A percentile compares a stretch with the other conserved stretches of the same genome.
Evolutionary conservation across 148 eudicot genomes (phyloP).

Genomic region (Spergularia bocconei): DNA sequence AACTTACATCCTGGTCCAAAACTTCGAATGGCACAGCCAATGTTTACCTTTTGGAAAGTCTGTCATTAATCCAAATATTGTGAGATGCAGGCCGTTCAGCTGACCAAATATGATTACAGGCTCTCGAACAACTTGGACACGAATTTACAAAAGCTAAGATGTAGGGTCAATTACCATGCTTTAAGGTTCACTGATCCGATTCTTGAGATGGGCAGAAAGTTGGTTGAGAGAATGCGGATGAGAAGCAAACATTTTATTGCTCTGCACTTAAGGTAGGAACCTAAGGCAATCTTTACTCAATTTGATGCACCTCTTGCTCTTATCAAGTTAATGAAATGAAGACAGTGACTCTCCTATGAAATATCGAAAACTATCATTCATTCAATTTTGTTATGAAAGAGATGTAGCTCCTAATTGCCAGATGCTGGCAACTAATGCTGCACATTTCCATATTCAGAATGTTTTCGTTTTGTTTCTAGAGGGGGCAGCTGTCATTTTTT

Average conservation of each 20-base stretch:
- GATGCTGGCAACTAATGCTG: neutral
- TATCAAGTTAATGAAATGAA: conserved; percentile 14
- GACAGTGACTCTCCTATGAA: conserved; percentile 8
- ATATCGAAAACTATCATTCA: neutral
- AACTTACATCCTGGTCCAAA: neutral
- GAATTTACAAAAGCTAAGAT: conserved; percentile 74
- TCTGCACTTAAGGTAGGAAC: conserved; percentile 71
- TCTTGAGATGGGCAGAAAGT: conserved; percentile 61
- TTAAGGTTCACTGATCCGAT: conserved; percentile 63
- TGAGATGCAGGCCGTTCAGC: conserved; percentile 78
- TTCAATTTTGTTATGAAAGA: neutral
- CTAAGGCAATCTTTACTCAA: neutral
- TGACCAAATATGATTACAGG: conserved; percentile 86
- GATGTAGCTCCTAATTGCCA: conserved; percentile 21
- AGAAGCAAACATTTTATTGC: conserved; percentile 66
- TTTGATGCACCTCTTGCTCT: conserved; percentile 4
- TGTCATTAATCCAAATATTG: conserved; percentile 6
- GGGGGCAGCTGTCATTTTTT: conserved; percentile 3
- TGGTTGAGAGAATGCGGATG: conserved; percentile 73
- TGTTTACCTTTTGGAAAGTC: neutral
- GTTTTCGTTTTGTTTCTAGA: neutral
- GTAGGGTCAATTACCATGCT: conserved; percentile 89
- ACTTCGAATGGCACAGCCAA: neutral
- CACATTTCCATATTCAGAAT: neutral
- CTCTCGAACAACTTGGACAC: conserved; percentile 57